A percentile compares a stretch with the other conserved stretches of the same genome.
phyloP scores from a whole-genome alignment of 2,329 filamentous ascomycete genomes.

The Pseudogymnoascus sp. region DNA sequence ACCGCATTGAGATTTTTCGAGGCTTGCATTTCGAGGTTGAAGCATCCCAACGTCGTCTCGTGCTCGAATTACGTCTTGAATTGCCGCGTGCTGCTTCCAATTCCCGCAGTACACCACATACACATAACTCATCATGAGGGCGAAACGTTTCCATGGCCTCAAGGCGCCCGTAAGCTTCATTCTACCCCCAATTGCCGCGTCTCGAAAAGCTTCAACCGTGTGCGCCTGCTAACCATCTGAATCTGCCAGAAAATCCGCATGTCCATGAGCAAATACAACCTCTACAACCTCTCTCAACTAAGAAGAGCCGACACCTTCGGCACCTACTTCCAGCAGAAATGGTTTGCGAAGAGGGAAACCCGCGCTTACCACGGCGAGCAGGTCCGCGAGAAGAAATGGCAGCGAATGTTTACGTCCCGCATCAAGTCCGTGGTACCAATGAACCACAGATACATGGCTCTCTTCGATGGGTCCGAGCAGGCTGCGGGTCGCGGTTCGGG shows the following conservation, averaged over 20 bases:
- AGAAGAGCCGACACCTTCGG: neutral
- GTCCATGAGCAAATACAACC: conserved; percentile 96
- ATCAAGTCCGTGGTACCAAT: conserved; percentile 80
- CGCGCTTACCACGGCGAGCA: conserved; percentile 93
- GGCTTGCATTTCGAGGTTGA: conserved; percentile 9
- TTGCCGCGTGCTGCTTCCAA: conserved; percentile 3
- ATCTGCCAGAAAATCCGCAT: conserved; percentile 73
- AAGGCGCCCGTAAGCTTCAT: conserved; percentile 51
- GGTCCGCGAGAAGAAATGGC: conserved; percentile 87
- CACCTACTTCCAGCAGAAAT: conserved; percentile 99
- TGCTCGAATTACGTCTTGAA: neutral
- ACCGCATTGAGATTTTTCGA: conserved; percentile 10
- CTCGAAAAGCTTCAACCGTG: neutral
- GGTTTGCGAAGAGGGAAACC: conserved; percentile 75
- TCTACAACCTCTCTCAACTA: conserved; percentile 65
- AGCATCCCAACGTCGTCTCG: conserved; percentile 8
- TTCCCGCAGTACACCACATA: conserved; percentile 11
- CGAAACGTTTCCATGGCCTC: conserved; percentile 60
- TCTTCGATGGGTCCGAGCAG: conserved; percentile 72
- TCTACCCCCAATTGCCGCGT: neutral
- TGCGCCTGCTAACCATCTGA: conserved; percentile 11
- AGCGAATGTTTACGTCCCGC: conserved; percentile 80
- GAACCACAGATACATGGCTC: conserved; percentile 71
- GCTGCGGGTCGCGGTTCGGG: conserved; percentile 81
- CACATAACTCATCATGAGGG: conserved; percentile 31